Evolutionary conservation across 176 grass and related monocot species (phyloP).

Genomic region (Carex scoparia): DNA sequence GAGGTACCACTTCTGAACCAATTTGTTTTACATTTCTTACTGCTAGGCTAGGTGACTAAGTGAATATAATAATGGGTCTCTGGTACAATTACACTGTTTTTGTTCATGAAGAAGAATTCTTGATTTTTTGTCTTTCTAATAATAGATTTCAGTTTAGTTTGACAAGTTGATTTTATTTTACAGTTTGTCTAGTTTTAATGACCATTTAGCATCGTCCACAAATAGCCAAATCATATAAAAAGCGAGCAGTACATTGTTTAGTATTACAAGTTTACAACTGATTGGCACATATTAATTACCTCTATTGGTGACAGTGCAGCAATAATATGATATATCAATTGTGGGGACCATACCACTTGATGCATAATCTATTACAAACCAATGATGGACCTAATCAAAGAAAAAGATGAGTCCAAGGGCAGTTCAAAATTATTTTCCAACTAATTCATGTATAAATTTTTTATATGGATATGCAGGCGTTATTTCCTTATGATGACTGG

Average conservation of each 20-base stretch:
- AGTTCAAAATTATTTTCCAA: not conserved
- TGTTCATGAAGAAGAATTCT: not conserved
- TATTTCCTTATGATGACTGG: slow-evolving; percentile 95
- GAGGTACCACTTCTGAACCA: slow-evolving; percentile 42
- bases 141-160: not conserved
- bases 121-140: not conserved
- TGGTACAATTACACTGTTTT: not conserved
- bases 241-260: not conserved
- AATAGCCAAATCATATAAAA: not conserved
- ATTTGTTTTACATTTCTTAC: not conserved
- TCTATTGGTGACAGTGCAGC: not conserved
- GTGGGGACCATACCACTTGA: not conserved
- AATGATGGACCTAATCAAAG: not conserved
- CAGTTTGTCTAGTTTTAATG: not conserved
- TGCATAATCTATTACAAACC: not conserved
- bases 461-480: slow-evolving; percentile 29
- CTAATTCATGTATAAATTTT: not conserved
- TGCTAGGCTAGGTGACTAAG: not conserved
- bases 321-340: not conserved
- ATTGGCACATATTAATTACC: not conserved
- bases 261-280: not conserved
- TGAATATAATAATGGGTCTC: not conserved
- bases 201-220: not conserved
- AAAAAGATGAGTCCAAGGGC: not conserved
- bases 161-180: not conserved